These are phyloP conservation scores for Akanthomyces dipterigenus DNA, from an alignment of 2,329 filamentous ascomycete species.

Conservation along the genomic window DNA sequence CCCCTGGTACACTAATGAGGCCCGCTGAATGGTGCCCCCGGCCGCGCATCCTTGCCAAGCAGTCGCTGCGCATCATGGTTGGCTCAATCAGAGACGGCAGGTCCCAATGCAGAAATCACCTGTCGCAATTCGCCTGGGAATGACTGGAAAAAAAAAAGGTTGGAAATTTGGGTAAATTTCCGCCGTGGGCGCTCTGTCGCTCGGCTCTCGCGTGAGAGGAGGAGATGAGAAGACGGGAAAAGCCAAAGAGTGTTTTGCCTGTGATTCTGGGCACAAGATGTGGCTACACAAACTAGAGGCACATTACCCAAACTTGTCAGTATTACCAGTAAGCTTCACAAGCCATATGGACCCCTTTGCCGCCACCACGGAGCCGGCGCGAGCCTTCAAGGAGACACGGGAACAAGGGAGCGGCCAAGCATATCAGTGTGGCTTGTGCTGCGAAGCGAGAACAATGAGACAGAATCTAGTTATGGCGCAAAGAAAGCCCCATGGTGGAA, in stretches of 20 bases:
- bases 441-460: background rate
- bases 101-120: conserved; percentile 9
- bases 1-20: background rate
- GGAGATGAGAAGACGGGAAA: background rate
- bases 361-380: background rate
- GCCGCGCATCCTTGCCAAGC: background rate
- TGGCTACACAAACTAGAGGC: background rate
- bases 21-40: background rate
- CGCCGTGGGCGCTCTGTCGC: background rate
- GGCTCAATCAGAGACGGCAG: background rate
- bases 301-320: background rate
- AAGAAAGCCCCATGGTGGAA: background rate
- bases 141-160: background rate
- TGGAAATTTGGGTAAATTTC: background rate
- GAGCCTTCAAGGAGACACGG: background rate
- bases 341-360: background rate
- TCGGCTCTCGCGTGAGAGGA: background rate
- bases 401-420: background rate
- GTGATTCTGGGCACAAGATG: background rate
- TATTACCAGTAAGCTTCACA: background rate
- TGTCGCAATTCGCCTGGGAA: background rate
- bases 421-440: background rate
- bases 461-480: background rate
- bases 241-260: background rate
- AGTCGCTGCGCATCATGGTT: conserved; percentile 8